Evolutionary conservation across 192 early-diverging fungal species (phyloP).

Genomic region (Coemansia sp.): DNA sequence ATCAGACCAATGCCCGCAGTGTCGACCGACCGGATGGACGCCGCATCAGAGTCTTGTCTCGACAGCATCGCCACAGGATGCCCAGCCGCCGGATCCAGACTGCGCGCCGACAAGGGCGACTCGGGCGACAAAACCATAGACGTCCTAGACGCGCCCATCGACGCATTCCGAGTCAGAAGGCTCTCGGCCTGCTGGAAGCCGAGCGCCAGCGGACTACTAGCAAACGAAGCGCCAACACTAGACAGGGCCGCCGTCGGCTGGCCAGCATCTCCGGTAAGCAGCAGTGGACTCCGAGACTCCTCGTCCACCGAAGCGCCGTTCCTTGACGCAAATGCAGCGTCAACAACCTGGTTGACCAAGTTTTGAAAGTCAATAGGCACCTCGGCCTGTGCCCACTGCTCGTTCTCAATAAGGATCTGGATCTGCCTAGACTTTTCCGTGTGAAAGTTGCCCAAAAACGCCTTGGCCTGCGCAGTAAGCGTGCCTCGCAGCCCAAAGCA

Average conservation of each 20-base stretch:
- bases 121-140: conserved; percentile 1
- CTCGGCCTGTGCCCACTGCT: conserved; percentile 92
- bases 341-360: conserved; percentile 72
- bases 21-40: conserved; percentile 44
- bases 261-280: neutral
- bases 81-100: conserved; percentile 1
- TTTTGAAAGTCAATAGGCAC: conserved; percentile 94
- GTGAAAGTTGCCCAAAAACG: conserved; percentile 91
- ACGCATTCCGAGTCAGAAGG: neutral
- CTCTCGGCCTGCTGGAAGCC: neutral
- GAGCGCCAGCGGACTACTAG: conserved; percentile 23
- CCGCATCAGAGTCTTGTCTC: conserved; percentile 40
- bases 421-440: conserved; percentile 88
- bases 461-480: conserved; percentile 87
- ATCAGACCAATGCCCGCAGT: conserved; percentile 63
- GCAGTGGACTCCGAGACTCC: conserved; percentile 17
- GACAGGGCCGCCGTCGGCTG: neutral
- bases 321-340: conserved; percentile 34
- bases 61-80: neutral
- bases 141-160: neutral
- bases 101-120: conserved; percentile 19
- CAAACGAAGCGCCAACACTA: conserved; percentile 6
- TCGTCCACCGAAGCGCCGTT: neutral
- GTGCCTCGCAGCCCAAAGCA: conserved; percentile 90
- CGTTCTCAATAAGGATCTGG: conserved; percentile 87